Base-by-base conservation (phyloP, 805 yeast species). In the Zygotorulaspora sp. region DNA sequence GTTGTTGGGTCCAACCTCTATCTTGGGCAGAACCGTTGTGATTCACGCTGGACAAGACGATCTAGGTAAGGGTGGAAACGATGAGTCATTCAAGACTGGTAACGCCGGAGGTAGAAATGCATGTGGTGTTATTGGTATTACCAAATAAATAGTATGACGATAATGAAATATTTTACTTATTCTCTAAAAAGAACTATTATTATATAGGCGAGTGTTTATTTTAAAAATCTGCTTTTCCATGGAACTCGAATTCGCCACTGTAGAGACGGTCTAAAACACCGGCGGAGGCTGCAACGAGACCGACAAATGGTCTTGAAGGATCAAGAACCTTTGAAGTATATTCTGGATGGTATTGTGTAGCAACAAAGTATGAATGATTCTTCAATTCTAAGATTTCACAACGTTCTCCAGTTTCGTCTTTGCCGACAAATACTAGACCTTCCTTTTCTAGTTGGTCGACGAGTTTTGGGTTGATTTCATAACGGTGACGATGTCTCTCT, bases 401-500 rank as follows among this genome's bases (percentile, higher is more conserved):
- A 72, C 99, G 83, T 54, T 78, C 75, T 47, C 81, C 84, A 32
- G 77, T 65, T 60, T 89, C 97, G 66, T 92, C 98, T 64, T 82
- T 86, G 58, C 97, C 98, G 41, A 92, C 90, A 61, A 89, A 92
- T 50, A 71, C 70, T 63, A 94, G 74, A 13, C 97, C 98, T 35
- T 80, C 68, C 6, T 64, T 63, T 66, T 92, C 97, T 45, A 90
- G 75, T 30, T 68, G 65, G 12, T 66, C 69, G 47, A 89, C 81
- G 51, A 85, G 70, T 47, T 74, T 76, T 11, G 98, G 99, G 66
- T 89, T 90, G 53, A 92, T 85, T 66, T 92, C 99, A 64, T 92
- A 92, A 69, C 99, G 80, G 66, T 92, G 99, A 71, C 99, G 83
- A 65, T 92, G 99, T 74, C 99, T 85, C 71, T 92, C 99, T 44